Evolutionary conservation across 805 yeast species (phyloP), one percentile per base, ranked within the genome.

Genomic region (Lachancea mirantina): DNA sequence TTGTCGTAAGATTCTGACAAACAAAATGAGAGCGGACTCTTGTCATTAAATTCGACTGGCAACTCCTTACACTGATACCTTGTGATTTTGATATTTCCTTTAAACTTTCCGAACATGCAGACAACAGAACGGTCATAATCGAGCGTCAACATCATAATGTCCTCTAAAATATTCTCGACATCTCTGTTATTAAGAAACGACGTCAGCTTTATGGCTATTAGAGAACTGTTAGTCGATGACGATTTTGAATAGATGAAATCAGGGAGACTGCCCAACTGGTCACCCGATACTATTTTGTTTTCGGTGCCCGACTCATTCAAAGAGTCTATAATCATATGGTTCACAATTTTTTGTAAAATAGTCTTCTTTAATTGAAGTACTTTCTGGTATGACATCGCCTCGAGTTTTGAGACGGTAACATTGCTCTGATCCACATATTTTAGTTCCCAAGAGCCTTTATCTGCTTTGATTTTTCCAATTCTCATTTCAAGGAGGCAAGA

Each of bases 281-380:
- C 50, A 2, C 34, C 26, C 4, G 49, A 31, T 28, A 55, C 50
- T 8, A 54, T 44, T 19, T 41, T 48, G 34, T 57, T 57, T 6
- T 44, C 37, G 18, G 55, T 55, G 13, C 47, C 45, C 30, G 57
- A 42, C 35, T 52, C 57, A 21, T 55, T 54, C 29, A 58, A 46
- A 5, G 61, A 56, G 35, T 58, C 63, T 26, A 58, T 51, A 19
- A 58, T 43, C 54, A 52, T 56, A 29, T 58, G 61, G 30, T 57
- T 57, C 8, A 56, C 47, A 17, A 58, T 57, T 35, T 46, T 56
- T 22, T 56, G 52, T 23, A 57, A 36, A 17, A 56, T 53, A 8
- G 56, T 42, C 26, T 41, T 51, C 34, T 56, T 55, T 32, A 58
- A 34, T 8, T 46, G 40, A 34, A 50, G 34, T 7, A 57, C 48